Percentiles rank a stretch among this genome's conserved stretches.
Conservation (phyloP, 2,329 filamentous ascomycete species). For the Bertia moriformis region DNA sequence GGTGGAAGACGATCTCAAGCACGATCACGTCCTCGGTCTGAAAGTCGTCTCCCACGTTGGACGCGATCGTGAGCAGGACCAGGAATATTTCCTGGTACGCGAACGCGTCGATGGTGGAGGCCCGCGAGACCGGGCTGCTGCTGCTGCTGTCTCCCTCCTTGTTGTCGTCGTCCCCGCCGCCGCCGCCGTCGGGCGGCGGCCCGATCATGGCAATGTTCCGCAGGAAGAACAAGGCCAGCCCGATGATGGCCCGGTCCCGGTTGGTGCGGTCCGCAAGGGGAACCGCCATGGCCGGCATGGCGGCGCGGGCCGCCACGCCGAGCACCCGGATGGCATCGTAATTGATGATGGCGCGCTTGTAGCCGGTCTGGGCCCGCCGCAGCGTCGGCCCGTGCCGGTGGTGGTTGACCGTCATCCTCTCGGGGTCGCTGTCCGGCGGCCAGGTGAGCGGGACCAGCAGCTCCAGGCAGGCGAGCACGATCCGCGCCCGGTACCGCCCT, state of each 20-base stretch:
- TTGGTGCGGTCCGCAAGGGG: slow-evolving; percentile 60
- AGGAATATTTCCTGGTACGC: slow-evolving; percentile 82
- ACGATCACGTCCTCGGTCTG: slow-evolving; percentile 75
- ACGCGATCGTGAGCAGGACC: slow-evolving; percentile 71
- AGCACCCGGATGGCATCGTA: slow-evolving; percentile 66
- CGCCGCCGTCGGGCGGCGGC: slow-evolving; percentile 56
- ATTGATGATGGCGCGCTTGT: slow-evolving; percentile 80
- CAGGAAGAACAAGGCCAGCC: slow-evolving; percentile 74
- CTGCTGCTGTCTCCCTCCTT: slow-evolving; percentile 70
- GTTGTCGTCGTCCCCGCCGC: slow-evolving; percentile 77
- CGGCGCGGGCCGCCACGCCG: slow-evolving; percentile 65
- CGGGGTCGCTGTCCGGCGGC: slow-evolving; percentile 69
- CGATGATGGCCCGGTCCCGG: slow-evolving; percentile 83
- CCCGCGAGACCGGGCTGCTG: slow-evolving; percentile 70
- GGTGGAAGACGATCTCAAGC: slow-evolving; percentile 80
- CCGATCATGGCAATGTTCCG: slow-evolving; percentile 79
- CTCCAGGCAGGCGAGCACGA: slow-evolving; percentile 77
- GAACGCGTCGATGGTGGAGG: slow-evolving; percentile 76
- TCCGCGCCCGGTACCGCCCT: slow-evolving; percentile 61
- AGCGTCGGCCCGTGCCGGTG: slow-evolving; percentile 82
- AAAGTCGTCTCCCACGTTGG: slow-evolving; percentile 89
- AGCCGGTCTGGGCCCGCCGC: slow-evolving; percentile 72
- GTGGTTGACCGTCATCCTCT: slow-evolving; percentile 81
- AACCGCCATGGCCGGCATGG: slow-evolving; percentile 72
- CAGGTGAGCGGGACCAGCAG: slow-evolving; percentile 84